Evolutionary conservation across 1,284 basidiomycete genomes (phyloP), one percentile per base, ranked within the genome.

Genomic region (Cryptococcus jaspeensis): DNA sequence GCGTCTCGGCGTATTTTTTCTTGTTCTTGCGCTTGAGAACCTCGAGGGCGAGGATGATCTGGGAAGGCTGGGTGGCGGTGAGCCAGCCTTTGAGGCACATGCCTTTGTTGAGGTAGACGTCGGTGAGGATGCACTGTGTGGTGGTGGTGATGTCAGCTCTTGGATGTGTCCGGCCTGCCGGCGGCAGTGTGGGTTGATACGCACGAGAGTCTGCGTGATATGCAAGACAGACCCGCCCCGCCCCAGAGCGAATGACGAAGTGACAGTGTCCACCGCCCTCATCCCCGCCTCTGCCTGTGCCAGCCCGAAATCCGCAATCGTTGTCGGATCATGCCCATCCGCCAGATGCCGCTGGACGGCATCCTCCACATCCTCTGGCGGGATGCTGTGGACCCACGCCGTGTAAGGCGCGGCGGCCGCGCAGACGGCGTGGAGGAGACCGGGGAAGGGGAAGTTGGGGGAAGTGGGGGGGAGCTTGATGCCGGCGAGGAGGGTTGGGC

Each of bases 361-460:
- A 15, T 46, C 57, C 35, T 74, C 71, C 9, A 71, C 43, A 16
- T 64, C 48, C 18, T 70, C 63, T 0, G 71, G 70, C 7, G 64
- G 56, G 11, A 73, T 36, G 3, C 57, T 56, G 20, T 60, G 66
- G 44, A 69, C 69, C 67, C 71, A 73, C 5, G 76, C 75, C 1
- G 75, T 77, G 55, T 78, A 70, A 12, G 68, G 64, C 0, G 77
- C 66, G 0, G 77, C 76, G 11, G 71, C 61, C 3, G 79, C 78
- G 53, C 77, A 77, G 35, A 81, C 78, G 37, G 76, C 74, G 59
- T 81, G 80, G 2, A 81, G 67, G 0, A 81, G 64, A 2, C 73
- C 69, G 0, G 73, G 59, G 54, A 78, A 75, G 8, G 80, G 80
- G 64, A 80, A 81, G 12, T 72, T 63, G 5, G 59, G 44, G 40